phyloP scores from a whole-genome alignment of 305 asterid species.

The Fraxinus xanthoxyloides region DNA sequence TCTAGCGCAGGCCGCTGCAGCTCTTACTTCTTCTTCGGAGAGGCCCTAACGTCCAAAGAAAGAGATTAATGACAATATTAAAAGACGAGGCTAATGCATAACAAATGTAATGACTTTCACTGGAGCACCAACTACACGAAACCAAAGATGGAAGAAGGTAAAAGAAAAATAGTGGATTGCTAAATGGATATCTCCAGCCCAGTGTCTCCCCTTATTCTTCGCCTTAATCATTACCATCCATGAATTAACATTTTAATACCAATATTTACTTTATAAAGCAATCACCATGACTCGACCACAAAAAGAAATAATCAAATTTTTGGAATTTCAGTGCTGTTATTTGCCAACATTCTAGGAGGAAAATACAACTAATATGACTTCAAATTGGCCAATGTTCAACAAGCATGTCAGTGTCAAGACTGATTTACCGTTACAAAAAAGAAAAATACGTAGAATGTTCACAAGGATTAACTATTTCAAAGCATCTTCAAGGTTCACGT shows the following conservation, averaged over 20 bases:
- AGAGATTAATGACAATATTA: conserved; percentile 14
- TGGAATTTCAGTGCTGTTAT: neutral
- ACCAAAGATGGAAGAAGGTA: neutral
- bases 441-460: neutral
- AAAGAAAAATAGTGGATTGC: neutral
- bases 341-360: neutral
- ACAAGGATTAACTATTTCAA: neutral
- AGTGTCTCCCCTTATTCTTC: neutral
- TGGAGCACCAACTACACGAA: neutral
- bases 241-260: neutral
- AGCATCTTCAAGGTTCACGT: neutral
- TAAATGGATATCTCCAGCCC: conserved; percentile 9
- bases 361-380: neutral
- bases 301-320: neutral
- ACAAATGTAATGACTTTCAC: conserved; percentile 9
- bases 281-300: neutral
- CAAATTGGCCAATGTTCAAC: neutral
- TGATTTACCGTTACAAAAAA: neutral
- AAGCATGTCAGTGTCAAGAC: neutral
- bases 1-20: conserved; percentile 97
- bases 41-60: conserved; percentile 63
- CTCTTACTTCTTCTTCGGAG: conserved; percentile 96
- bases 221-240: neutral
- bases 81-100: conserved; percentile 5
- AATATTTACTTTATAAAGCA: neutral